These are phyloP conservation scores for Populus hybrid DNA, from an alignment of 441 rosid species.

Conservation along the genomic window DNA sequence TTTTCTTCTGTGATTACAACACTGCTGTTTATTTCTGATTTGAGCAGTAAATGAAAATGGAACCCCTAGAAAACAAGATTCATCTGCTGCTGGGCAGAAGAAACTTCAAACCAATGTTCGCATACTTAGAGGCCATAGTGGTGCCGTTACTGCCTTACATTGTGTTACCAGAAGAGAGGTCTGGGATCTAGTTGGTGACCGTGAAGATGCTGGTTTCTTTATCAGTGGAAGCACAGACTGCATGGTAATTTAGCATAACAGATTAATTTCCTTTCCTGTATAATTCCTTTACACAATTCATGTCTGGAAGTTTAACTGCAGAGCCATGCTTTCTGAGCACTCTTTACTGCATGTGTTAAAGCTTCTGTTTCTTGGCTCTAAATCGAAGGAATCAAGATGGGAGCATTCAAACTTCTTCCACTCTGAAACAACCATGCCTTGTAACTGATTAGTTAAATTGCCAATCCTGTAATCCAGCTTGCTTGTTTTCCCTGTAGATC, in stretches of 20 bases:
- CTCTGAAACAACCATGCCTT: background rate
- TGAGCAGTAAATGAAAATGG: conserved; percentile 22
- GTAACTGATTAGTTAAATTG: background rate
- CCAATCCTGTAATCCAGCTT: background rate
- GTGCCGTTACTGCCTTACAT: conserved; percentile 95
- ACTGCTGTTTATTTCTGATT: background rate
- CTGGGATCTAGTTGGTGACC: conserved; percentile 97
- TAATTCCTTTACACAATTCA: conserved; percentile 7
- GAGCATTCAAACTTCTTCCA: background rate
- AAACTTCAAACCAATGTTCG: conserved; percentile 93
- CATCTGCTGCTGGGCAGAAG: conserved; percentile 75
- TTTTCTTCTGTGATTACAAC: conserved; percentile 1
- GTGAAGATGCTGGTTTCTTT: conserved; percentile 99
- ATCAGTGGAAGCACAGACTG: conserved; percentile 99
- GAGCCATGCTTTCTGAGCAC: background rate
- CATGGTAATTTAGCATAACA: conserved; percentile 46
- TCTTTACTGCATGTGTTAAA: background rate
- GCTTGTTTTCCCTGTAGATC: background rate
- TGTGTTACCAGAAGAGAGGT: conserved; percentile 98
- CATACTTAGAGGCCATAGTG: conserved; percentile 81
- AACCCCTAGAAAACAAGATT: conserved; percentile 55
- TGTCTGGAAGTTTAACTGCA: conserved; percentile 5
- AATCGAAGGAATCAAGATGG: background rate
- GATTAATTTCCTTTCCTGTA: conserved; percentile 11
- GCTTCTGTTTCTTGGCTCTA: background rate